Conservation (phyloP, 805 yeast genomes). For the Nakazawaea laoshanensis region DNA sequence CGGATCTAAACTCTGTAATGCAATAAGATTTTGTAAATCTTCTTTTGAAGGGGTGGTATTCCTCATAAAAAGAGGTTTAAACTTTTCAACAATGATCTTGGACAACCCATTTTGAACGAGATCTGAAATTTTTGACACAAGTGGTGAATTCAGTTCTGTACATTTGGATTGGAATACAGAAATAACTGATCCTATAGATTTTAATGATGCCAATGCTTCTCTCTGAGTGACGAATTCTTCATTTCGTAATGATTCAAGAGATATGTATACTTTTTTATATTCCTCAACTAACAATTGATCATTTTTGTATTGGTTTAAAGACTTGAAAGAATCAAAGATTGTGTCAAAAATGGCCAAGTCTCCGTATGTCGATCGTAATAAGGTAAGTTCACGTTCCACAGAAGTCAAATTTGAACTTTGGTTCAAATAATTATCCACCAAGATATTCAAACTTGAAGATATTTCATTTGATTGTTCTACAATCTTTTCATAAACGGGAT, state of each 20-base stretch:
- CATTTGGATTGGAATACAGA: background rate
- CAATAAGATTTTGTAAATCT: conserved; percentile 14
- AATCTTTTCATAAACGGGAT: conserved; percentile 1
- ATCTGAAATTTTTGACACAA: background rate
- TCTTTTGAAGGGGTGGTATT: conserved; percentile 2
- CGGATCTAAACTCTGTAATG: conserved; percentile 23
- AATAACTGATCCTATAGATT: too few relatives aligned
- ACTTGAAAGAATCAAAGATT: conserved; percentile 13
- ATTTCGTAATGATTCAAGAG: background rate
- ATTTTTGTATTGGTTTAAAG: background rate
- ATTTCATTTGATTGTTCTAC: conserved; percentile 4
- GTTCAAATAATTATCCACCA: background rate
- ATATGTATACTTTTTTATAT: conserved; percentile 1
- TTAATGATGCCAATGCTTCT: too few relatives aligned
- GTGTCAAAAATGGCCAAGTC: conserved; percentile 13
- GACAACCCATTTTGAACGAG: conserved; percentile 8
- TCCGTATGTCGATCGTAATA: background rate
- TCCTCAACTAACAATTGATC: background rate
- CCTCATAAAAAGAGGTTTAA: conserved; percentile 3
- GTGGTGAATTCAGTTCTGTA: background rate
- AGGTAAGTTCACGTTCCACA: background rate
- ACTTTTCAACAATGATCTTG: conserved; percentile 4
- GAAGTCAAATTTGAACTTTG: background rate
- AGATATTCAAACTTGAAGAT: background rate
- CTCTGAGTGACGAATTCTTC: too few relatives aligned